Percentiles rank a stretch among this genome's conserved stretches.
Evolutionary conservation across 2,329 filamentous ascomycete species (phyloP).

Genomic region (Colletotrichum lindemuthianum): DNA sequence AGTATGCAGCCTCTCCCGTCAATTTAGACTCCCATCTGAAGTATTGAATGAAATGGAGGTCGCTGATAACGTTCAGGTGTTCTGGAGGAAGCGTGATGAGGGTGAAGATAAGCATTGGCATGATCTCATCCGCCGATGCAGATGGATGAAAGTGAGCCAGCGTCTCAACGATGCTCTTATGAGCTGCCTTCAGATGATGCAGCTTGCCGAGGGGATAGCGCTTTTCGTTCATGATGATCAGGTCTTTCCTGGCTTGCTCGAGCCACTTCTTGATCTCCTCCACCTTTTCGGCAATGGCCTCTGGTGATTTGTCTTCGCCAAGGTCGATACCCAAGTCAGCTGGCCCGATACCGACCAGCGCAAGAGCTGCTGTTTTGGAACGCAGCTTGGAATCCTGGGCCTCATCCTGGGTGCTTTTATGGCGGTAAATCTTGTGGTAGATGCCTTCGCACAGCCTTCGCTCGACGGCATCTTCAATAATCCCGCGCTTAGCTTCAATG

Average conservation of each 20-base stretch:
- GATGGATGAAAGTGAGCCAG: slow-evolving; percentile 74
- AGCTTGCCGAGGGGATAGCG: slow-evolving; percentile 92
- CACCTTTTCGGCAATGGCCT: slow-evolving; percentile 67
- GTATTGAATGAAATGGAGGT: slow-evolving; percentile 91
- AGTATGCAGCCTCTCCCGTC: slow-evolving; percentile 95
- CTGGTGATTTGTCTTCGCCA: slow-evolving; percentile 63
- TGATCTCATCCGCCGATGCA: slow-evolving; percentile 95
- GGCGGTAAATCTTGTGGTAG: slow-evolving; percentile 90
- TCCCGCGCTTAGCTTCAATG: slow-evolving; percentile 79
- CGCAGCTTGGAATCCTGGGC: slow-evolving; percentile 93
- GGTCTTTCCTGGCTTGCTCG: slow-evolving; percentile 73
- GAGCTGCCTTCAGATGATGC: slow-evolving; percentile 85
- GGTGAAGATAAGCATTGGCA: slow-evolving; percentile 96
- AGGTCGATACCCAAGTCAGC: slow-evolving; percentile 85
- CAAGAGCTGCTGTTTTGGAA: slow-evolving; percentile 90
- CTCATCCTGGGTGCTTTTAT: slow-evolving; percentile 91
- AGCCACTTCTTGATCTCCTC: slow-evolving; percentile 79
- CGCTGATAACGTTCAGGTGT: slow-evolving; percentile 89
- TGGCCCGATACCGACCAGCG: slow-evolving; percentile 90
- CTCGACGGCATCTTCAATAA: slow-evolving; percentile 92
- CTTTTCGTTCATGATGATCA: slow-evolving; percentile 86
- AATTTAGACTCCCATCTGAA: slow-evolving; percentile 89
- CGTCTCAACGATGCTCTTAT: slow-evolving; percentile 95
- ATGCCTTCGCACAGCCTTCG: slow-evolving; percentile 84
- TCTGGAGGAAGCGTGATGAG: slow-evolving; percentile 91